Conservation (phyloP, 2,329 filamentous ascomycete species). For the Pseudomassariella vexata region DNA sequence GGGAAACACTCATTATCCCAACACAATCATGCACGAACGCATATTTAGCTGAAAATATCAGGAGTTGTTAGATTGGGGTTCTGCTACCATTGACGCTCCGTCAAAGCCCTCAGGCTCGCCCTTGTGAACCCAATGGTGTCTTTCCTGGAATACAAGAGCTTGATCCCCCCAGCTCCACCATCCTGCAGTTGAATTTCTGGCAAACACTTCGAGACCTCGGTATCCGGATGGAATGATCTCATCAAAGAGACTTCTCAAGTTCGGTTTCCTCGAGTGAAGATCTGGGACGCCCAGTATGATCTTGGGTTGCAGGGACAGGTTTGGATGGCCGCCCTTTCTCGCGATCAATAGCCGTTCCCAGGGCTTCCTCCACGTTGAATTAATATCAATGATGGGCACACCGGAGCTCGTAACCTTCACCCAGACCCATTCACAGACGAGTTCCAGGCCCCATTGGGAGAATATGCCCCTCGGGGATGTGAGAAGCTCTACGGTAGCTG, state of each 20-base stretch:
- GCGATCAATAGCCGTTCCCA: slow-evolving; percentile 70
- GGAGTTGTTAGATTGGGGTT: too few relatives aligned
- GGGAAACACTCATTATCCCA: too few relatives aligned
- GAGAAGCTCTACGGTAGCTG: slow-evolving; percentile 50
- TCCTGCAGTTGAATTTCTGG: slow-evolving; percentile 64
- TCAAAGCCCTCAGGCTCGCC: too few relatives aligned
- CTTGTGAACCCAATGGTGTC: slow-evolving; percentile 47
- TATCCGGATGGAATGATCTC: slow-evolving; percentile 46
- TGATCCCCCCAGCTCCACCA: slow-evolving; percentile 81
- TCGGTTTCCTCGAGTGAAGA: slow-evolving; percentile 74
- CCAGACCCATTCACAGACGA: slow-evolving; percentile 72
- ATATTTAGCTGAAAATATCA: too few relatives aligned
- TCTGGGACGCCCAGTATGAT: slow-evolving; percentile 68
- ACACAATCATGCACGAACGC: too few relatives aligned
- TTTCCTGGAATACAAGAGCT: slow-evolving; percentile 61
- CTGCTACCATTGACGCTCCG: too few relatives aligned
- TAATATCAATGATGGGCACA: slow-evolving; percentile 56
- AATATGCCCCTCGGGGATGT: slow-evolving; percentile 53
- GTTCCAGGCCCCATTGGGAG: slow-evolving; percentile 58
- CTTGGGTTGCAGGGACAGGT: slow-evolving; percentile 35
- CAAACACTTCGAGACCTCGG: slow-evolving; percentile 68
- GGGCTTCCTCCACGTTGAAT: slow-evolving; percentile 63
- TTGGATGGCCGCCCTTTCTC: slow-evolving; percentile 29
- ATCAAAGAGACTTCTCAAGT: slow-evolving; percentile 55
- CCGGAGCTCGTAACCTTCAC: slow-evolving; percentile 64